Percentiles rank a stretch among this genome's conserved stretches.
Evolutionary conservation across 441 rosid species (phyloP).

Genomic region (Euphorbia celastroides): DNA sequence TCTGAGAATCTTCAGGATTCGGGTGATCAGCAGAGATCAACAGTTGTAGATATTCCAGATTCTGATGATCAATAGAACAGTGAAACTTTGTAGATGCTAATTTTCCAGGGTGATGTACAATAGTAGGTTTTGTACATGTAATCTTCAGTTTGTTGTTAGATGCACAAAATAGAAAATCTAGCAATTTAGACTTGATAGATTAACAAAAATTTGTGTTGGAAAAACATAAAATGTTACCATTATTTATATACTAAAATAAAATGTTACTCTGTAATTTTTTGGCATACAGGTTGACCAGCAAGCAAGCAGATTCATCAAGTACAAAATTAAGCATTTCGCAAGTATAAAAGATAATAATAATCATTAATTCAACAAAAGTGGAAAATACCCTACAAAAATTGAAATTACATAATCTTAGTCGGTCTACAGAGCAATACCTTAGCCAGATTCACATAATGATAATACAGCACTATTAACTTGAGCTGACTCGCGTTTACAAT

Average conservation of each 20-base stretch:
- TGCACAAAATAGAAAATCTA: not conserved
- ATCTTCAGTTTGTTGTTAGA: not conserved
- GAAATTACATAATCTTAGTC: not conserved
- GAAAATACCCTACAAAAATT: not conserved
- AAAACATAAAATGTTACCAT: no score
- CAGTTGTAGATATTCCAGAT: not conserved
- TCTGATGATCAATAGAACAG: not conserved
- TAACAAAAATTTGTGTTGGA: no score
- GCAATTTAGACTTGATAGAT: not conserved
- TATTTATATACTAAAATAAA: no score
- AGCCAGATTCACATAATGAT: not conserved
- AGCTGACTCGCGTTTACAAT: constrained; percentile 9
- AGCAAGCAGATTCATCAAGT: no score
- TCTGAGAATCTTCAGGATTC: constrained; percentile 4
- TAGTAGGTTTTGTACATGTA: not conserved
- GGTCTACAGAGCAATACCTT: constrained; percentile 7
- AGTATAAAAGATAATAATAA: not conserved
- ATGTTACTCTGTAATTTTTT: no score
- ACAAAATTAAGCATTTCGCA: no score
- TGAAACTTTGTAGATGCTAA: not conserved
- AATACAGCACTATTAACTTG: constrained; percentile 3
- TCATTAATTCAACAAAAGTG: not conserved
- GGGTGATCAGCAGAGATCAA: not conserved
- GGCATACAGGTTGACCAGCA: no score
- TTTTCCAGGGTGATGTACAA: not conserved